Base-by-base conservation (phyloP, 495 filamentous ascomycete species). In the Penicillium canescens region DNA sequence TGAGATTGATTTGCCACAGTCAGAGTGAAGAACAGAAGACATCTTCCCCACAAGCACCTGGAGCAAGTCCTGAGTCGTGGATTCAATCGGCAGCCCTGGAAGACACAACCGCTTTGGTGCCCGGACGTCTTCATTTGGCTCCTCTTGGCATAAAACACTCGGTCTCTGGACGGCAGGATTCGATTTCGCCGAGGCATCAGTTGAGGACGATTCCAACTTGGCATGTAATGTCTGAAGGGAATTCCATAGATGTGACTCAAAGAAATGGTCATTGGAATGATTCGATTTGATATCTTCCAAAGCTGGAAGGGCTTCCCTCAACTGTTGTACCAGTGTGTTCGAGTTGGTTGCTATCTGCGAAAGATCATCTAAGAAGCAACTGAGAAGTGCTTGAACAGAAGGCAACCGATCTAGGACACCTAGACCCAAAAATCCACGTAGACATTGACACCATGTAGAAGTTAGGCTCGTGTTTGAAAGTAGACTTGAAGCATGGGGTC, bases 101-200 rank as follows among this genome's bases (percentile, higher is more conserved):
- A 71, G 37, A 43, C 71, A 67, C 4, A 64, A 46, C 8, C 68
- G 66, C 45, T 76, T 71, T 1, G 60, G 31, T 23, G 64, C 55
- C 33, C 63, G 67, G 23, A 42, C 34, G 31, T 51, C 38, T 40
- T 57, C 45, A 24, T 37, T 41, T 26, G 36, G 38, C 7, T 58
- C 62, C n/a, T 24, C 41, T 42, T 55, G 42, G 14, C 34, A 31
- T 26, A 43, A 39, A 12, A 36, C 9, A 0, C 40, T 51, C 4
- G 49, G 21, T 38, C 47, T 54, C 46, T 69, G 63, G 28, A 42
- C 23, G 3, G 36, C 31, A 12, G 16, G 31, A 13, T 42, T 18
- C 23, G 45, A 43, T 16, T 59, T 39, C 13, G 18, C 23, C 8
- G 20, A 21, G 13, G 26, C 0, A 26, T 16, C 39, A 12, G 14